A percentile compares a stretch with the other conserved stretches of the same genome.
Conservation (phyloP, 768 basidiomycete species). For the Tulasnella sp. region DNA sequence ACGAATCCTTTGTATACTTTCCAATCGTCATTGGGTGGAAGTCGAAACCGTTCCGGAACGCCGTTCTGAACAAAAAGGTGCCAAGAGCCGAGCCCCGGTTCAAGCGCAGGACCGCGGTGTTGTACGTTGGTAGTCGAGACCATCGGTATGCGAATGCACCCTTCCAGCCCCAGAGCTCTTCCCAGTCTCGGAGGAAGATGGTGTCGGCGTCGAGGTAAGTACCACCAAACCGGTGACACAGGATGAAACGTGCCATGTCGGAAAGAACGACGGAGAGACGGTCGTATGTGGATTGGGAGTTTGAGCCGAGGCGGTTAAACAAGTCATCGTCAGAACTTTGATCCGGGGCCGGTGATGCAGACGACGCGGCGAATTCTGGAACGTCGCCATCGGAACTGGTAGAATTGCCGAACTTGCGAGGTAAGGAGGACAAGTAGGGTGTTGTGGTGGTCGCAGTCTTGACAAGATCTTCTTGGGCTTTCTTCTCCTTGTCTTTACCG, state of each 20-base stretch:
- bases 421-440: slow-evolving; percentile 25
- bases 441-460: slow-evolving; percentile 11
- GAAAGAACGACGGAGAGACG: slow-evolving; percentile 85
- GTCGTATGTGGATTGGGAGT: slow-evolving; percentile 79
- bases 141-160: slow-evolving; percentile 96
- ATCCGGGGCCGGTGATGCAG: slow-evolving; percentile 16
- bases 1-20: slow-evolving; percentile 79
- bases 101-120: slow-evolving; percentile 90
- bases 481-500: slow-evolving; percentile 21
- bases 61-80: slow-evolving; percentile 86
- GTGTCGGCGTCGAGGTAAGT: slow-evolving; percentile 97
- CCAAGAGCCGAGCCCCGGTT: slow-evolving; percentile 88
- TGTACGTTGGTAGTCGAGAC: slow-evolving; percentile 85
- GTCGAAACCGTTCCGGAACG: slow-evolving; percentile 84
- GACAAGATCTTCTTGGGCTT: not conserved
- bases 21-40: slow-evolving; percentile 97
- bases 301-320: slow-evolving; percentile 77
- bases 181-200: slow-evolving; percentile 93
- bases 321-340: slow-evolving; percentile 38
- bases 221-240: slow-evolving; percentile 94
- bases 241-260: slow-evolving; percentile 92
- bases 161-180: slow-evolving; percentile 93
- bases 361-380: slow-evolving; percentile 19
- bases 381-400: slow-evolving; percentile 17
- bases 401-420: slow-evolving; percentile 18